phyloP scores from a whole-genome alignment of 495 filamentous ascomycete genomes.

The Trichoderma erinaceum region DNA sequence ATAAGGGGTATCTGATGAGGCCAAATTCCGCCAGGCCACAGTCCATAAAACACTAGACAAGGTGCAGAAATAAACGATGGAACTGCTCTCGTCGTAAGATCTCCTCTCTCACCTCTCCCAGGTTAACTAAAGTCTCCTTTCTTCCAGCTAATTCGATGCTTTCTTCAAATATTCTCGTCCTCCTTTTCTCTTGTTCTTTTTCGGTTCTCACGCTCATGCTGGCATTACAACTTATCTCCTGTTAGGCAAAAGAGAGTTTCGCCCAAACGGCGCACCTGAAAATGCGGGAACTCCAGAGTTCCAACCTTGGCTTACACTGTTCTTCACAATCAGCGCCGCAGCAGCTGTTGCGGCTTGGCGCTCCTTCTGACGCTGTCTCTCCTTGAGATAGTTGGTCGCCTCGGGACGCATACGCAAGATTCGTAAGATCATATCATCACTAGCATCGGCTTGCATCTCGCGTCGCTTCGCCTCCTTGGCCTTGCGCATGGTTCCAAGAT shows the following conservation, averaged over 20 bases:
- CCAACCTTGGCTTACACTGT: conserved; percentile 65
- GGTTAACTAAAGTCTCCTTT: not conserved
- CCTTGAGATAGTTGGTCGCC: conserved; percentile 81
- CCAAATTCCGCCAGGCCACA: conserved; percentile 2
- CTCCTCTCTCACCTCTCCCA: not conserved
- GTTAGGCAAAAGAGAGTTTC: conserved; percentile 26
- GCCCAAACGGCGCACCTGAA: conserved; percentile 22
- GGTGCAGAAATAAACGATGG: conserved; percentile 13
- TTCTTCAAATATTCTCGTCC: not conserved
- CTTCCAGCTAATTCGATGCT: not conserved
- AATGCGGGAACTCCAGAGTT: conserved; percentile 43
- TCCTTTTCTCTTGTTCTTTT: not conserved
- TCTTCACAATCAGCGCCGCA: conserved; percentile 88
- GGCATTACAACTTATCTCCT: conserved; percentile 11
- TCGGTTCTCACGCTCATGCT: not conserved
- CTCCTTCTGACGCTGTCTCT: conserved; percentile 90
- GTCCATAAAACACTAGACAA: conserved; percentile 10
- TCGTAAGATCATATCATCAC: conserved; percentile 95
- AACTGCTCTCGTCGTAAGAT: not conserved
- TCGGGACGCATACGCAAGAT: conserved; percentile 96
- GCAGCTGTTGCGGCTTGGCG: conserved; percentile 81
- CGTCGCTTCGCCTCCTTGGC: conserved; percentile 93
- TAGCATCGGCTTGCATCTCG: conserved; percentile 92
- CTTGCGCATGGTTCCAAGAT: conserved; percentile 91
- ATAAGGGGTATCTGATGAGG: conserved; percentile 16